Percentiles rank a stretch among this genome's conserved stretches.
Evolutionary conservation across 352 stramenopile species (phyloP).

Genomic region (Globisporangium parvum): DNA sequence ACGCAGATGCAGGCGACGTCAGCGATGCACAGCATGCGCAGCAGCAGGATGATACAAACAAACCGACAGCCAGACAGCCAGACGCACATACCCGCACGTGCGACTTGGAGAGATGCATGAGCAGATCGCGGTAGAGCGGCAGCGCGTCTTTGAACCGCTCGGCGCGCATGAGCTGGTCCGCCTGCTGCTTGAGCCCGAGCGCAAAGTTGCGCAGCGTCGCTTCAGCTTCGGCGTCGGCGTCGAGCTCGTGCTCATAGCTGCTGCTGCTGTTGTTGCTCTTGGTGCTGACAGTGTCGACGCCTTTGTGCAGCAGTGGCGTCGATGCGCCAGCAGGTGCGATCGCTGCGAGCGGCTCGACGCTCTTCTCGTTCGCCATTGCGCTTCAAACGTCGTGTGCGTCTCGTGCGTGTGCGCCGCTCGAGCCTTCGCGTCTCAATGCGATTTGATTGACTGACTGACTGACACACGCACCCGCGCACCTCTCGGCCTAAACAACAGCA

Average conservation of each 20-base stretch:
- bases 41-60: conserved; percentile 1
- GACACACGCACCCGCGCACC: too few relatives aligned
- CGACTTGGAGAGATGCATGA: conserved; percentile 65
- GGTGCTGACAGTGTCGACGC: background rate
- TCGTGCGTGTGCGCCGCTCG: background rate
- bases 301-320: too few relatives aligned
- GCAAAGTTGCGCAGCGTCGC: conserved; percentile 30
- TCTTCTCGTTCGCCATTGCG: conserved; percentile 24
- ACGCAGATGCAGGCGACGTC: conserved; percentile 5
- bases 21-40: background rate
- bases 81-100: conserved; percentile 36
- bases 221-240: conserved; percentile 44
- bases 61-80: too few relatives aligned
- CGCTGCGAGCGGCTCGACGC: conserved; percentile 13
- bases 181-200: conserved; percentile 54
- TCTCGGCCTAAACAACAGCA: too few relatives aligned
- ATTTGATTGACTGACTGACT: too few relatives aligned
- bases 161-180: conserved; percentile 52
- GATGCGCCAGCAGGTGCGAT: background rate
- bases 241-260: conserved; percentile 13
- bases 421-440: conserved; percentile 1
- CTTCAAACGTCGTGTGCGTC: background rate
- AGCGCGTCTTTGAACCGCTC: conserved; percentile 49
- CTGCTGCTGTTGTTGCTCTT: conserved; percentile 6
- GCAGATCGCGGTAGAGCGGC: conserved; percentile 56